Evolutionary conservation across 1,139 yeast genomes (phyloP), one percentile per base, ranked within the genome.

Genomic region (Sugiyamaella sp.): DNA sequence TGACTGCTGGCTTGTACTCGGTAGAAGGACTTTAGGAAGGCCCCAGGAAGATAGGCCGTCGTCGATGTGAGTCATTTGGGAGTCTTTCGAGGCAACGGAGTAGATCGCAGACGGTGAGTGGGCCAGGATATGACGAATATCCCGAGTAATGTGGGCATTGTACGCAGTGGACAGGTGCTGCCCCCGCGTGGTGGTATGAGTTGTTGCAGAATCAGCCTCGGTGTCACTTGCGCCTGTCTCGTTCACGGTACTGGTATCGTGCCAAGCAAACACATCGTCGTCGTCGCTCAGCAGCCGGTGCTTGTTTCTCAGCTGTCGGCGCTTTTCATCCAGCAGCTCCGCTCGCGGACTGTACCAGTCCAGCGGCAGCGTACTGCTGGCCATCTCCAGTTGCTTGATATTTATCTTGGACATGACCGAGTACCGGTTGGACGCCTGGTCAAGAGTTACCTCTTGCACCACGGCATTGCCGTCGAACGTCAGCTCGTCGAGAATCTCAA

Each of bases 31-130:
- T n/a, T 48, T 44, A 5, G 55, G 55, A 17, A 52, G 44, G 9
- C 55, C 55, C 55, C 55, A 52, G 17, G 46, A 24, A 4, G 55
- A 43, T 17, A 52, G 14, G 12, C 55, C 55, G 20, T 52, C 55
- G n/a, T 48, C 52, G 3, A 44, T 38, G 4, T 39, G 44, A 10
- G 52, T 49, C 14, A 25, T 17, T 25, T 46, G 54, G 25, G 51
- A 40, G 38, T 51, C 54, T 24, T 22, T 35, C 8, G 27, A 33
- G 8, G 20, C 54, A 22, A 24, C 41, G 22, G 22, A 24, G 5
- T 21, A 32, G 12, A 16, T 14, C n/a, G 33, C 12, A n/a, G 27
- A 20, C 12, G 16, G 27, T n/a, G 40, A 44, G 20, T 21, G 25
- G 6, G 16, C n/a, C 4, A n/a, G 29, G 2, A n/a, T 10, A 25